A percentile compares a stretch with the other conserved stretches of the same genome.
phyloP scores from a whole-genome alignment of 768 basidiomycete genomes.

The Trametes meyenii region DNA sequence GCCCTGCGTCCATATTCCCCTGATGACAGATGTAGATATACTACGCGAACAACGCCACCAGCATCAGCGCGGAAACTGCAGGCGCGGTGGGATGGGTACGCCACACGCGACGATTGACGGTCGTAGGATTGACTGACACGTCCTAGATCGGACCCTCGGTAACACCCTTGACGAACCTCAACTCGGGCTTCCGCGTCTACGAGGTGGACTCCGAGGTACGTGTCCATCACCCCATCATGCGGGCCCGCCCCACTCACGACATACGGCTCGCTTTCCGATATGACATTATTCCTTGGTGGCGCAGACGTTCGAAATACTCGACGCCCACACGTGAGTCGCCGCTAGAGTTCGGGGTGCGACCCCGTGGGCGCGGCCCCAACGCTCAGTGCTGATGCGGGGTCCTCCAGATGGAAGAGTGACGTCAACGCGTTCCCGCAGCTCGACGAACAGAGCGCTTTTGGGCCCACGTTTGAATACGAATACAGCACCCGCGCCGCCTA shows the following conservation, averaged over 20 bases:
- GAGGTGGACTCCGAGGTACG: constrained; percentile 70
- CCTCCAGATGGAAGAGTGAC: constrained; percentile 61
- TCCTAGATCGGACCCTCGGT: constrained; percentile 67
- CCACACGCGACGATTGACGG: not conserved
- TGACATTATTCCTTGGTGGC: constrained; percentile 1
- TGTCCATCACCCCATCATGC: not conserved
- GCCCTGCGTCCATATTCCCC: not conserved
- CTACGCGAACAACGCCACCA: constrained; percentile 72
- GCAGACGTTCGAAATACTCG: constrained; percentile 77
- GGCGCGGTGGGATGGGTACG: constrained; percentile 54
- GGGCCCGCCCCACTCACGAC: not conserved
- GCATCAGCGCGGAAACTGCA: constrained; percentile 58
- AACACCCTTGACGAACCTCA: constrained; percentile 70
- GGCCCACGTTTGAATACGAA: constrained; percentile 64
- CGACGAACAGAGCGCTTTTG: constrained; percentile 55
- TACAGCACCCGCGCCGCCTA: constrained; percentile 74
- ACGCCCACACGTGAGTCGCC: constrained; percentile 69
- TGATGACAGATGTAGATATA: constrained; percentile 50
- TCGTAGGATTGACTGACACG: not conserved
- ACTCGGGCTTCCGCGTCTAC: constrained; percentile 75
- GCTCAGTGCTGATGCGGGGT: not conserved
- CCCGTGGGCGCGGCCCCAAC: not conserved
- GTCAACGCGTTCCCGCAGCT: constrained; percentile 61
- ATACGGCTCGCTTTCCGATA: not conserved
- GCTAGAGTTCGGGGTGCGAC: not conserved